A percentile compares a stretch with the other conserved stretches of the same genome.
Evolutionary conservation across 2,329 filamentous ascomycete genomes (phyloP).

Genomic region (Pyricularia pennisetigena): DNA sequence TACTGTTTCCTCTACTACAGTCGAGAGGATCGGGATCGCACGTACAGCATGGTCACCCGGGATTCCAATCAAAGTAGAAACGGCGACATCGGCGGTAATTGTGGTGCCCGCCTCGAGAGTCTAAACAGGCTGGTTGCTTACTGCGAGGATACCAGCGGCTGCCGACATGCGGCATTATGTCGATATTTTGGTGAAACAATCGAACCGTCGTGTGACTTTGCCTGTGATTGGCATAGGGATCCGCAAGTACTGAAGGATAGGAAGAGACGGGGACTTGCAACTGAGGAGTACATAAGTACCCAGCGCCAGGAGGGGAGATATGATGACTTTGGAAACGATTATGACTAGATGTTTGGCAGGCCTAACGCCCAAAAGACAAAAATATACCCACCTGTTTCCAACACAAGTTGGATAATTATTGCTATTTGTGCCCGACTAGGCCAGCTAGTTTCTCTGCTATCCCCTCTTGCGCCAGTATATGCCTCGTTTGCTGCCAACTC

Average conservation of each 20-base stretch:
- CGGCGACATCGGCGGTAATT: conserved; percentile 27
- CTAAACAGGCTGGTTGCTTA: conserved; percentile 64
- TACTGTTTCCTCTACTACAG: conserved; percentile 88
- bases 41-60: conserved; percentile 45
- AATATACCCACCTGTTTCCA: background rate
- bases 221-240: conserved; percentile 74
- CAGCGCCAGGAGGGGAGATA: conserved; percentile 50
- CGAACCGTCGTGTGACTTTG: conserved; percentile 56
- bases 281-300: conserved; percentile 54
- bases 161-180: conserved; percentile 67
- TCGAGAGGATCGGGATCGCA: conserved; percentile 72
- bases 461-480: conserved; percentile 19
- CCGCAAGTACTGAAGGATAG: conserved; percentile 43
- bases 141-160: conserved; percentile 66
- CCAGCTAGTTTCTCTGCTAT: background rate
- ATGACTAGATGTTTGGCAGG: conserved; percentile 2
- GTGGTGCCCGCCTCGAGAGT: conserved; percentile 47
- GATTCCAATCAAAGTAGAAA: conserved; percentile 19
- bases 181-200: conserved; percentile 64
- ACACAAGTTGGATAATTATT: background rate
- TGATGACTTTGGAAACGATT: conserved; percentile 43
- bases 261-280: conserved; percentile 45
- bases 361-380: background rate
- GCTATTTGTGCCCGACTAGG: background rate
- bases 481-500: conserved; percentile 58